These are phyloP conservation scores for Auricularia sp. DNA, from an alignment of 768 basidiomycete species.

Conservation along the genomic window DNA sequence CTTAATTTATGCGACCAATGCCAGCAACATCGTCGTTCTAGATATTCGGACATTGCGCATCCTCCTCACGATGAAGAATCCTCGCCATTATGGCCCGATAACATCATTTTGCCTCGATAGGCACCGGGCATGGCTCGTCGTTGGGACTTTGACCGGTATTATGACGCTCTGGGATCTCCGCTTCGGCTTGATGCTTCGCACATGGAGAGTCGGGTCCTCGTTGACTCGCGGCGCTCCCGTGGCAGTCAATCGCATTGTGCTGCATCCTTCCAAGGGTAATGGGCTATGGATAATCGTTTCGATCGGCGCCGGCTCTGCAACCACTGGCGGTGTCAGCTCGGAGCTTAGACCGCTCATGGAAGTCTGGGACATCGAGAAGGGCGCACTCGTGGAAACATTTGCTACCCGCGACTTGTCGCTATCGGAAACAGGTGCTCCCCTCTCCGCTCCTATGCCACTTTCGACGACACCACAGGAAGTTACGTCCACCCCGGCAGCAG, in stretches of 20 bases:
- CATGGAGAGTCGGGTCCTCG: conserved; percentile 61
- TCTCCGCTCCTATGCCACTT: conserved; percentile 32
- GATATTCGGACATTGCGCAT: conserved; percentile 81
- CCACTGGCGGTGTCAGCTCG: conserved; percentile 6
- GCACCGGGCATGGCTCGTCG: conserved; percentile 78
- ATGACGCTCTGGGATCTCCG: conserved; percentile 92
- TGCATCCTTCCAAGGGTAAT: conserved; percentile 81
- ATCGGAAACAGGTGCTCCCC: conserved; percentile 41
- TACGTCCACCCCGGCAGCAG: conserved; percentile 55
- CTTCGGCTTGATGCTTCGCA: conserved; percentile 80
- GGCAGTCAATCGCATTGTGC: conserved; percentile 18
- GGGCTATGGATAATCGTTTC: conserved; percentile 89
- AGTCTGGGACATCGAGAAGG: conserved; percentile 89
- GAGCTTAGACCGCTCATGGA: conserved; percentile 46
- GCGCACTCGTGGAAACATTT: conserved; percentile 70
- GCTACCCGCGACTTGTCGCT: conserved; percentile 31
- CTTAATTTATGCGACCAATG: conserved; percentile 77
- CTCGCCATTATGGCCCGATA: conserved; percentile 78
- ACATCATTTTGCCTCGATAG: conserved; percentile 77
- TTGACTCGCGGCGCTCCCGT: conserved; percentile 9
- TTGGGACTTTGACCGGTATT: conserved; percentile 78
- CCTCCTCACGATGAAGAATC: conserved; percentile 70
- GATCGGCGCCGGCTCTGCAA: conserved; percentile 36
- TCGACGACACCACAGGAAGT: conserved; percentile 31
- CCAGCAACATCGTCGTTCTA: conserved; percentile 61